phyloP scores from a whole-genome alignment of 495 filamentous ascomycete species.

The Podospora fimiseda region DNA sequence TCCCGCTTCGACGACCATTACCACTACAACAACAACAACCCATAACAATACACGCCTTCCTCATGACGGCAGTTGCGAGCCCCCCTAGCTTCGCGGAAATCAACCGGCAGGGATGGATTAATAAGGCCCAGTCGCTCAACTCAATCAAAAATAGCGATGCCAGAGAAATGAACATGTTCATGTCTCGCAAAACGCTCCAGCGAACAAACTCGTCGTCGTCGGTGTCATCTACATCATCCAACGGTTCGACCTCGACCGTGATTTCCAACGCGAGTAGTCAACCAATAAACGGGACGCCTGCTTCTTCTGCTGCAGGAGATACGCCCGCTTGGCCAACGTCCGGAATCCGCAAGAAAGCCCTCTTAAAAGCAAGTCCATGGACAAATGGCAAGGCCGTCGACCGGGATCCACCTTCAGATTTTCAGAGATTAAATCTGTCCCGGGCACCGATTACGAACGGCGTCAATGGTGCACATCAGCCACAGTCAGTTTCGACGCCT shows the following conservation, averaged over 20 bases:
- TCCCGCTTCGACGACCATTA: slow-evolving; percentile 7
- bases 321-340: slow-evolving; percentile 43
- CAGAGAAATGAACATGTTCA: slow-evolving; percentile 66
- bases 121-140: slow-evolving; percentile 68
- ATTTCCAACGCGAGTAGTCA: slow-evolving; percentile 27
- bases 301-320: slow-evolving; percentile 31
- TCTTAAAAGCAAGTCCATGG: slow-evolving; percentile 58
- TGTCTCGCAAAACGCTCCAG: slow-evolving; percentile 76
- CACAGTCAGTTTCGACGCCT: slow-evolving; percentile 55
- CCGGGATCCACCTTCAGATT: slow-evolving; percentile 39
- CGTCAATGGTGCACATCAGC: slow-evolving; percentile 59
- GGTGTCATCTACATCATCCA: slow-evolving; percentile 61
- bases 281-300: slow-evolving; percentile 27
- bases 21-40: neutral
- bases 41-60: slow-evolving; percentile 20
- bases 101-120: slow-evolving; percentile 61
- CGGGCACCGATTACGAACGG: slow-evolving; percentile 46
- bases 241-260: slow-evolving; percentile 55
- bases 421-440: slow-evolving; percentile 34
- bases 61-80: slow-evolving; percentile 96
- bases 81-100: slow-evolving; percentile 77
- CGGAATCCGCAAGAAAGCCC: slow-evolving; percentile 59
- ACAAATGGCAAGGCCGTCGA: slow-evolving; percentile 46
- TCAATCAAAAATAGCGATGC: slow-evolving; percentile 82
- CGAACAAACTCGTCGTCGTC: slow-evolving; percentile 87